Conservation (phyloP, 2,329 filamentous ascomycete species). For the Coniochaeta sp. region DNA sequence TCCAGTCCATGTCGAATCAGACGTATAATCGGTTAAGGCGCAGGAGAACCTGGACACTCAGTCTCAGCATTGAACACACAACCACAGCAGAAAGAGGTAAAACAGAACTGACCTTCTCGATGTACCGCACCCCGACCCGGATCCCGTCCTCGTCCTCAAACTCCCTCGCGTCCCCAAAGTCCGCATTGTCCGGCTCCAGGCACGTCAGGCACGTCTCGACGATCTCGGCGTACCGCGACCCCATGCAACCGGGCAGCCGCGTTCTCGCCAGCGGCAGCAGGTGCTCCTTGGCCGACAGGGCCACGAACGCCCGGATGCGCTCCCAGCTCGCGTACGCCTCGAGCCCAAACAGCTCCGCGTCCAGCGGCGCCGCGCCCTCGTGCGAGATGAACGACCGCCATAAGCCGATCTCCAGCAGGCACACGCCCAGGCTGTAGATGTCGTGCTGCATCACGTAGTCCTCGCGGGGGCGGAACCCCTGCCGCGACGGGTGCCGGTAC, state of each 20-base stretch:
- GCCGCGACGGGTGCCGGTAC: slow-evolving; percentile 41
- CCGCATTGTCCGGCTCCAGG: slow-evolving; percentile 20
- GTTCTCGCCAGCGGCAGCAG: slow-evolving; percentile 10
- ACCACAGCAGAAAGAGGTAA: not conserved
- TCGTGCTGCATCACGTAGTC: slow-evolving; percentile 42
- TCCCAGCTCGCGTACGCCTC: not conserved
- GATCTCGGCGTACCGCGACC: slow-evolving; percentile 19
- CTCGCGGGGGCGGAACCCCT: slow-evolving; percentile 21
- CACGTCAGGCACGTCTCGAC: slow-evolving; percentile 27
- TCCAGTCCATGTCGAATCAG: too few species aligned
- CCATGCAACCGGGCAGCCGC: slow-evolving; percentile 17
- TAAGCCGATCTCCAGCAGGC: slow-evolving; percentile 43
- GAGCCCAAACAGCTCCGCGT: not conserved
- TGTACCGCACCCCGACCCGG: not conserved
- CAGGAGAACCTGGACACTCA: not conserved
- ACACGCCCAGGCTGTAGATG: slow-evolving; percentile 48
- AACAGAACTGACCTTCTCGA: not conserved
- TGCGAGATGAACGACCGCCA: slow-evolving; percentile 29
- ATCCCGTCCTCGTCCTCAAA: not conserved
- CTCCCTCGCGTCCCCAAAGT: slow-evolving; percentile 20
- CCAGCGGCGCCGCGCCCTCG: not conserved
- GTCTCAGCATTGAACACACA: not conserved
- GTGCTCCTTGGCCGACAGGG: slow-evolving; percentile 6
- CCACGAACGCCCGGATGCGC: not conserved
- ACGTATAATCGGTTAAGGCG: not conserved